Percentiles rank a stretch among this genome's conserved stretches.
Evolutionary conservation across 148 eudicot species (phyloP).

Genomic region (Agrostemma githago): DNA sequence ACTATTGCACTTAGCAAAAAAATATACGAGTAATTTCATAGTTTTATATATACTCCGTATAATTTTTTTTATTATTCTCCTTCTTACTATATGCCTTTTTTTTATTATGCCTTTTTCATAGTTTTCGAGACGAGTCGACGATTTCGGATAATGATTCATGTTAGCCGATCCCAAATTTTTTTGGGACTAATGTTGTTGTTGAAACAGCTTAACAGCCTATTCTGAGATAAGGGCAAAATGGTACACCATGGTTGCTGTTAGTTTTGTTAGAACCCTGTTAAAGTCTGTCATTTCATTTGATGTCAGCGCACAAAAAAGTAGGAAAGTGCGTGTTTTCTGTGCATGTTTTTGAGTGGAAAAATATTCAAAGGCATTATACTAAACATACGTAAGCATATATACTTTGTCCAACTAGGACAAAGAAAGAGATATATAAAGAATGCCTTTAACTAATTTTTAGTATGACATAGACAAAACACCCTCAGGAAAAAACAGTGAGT

Average conservation of each 20-base stretch:
- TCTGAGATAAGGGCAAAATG: neutral
- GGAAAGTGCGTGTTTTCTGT: slow-evolving; percentile 34
- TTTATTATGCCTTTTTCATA: too few species aligned
- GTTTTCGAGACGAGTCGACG: too few species aligned
- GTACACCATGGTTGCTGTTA: slow-evolving; percentile 12
- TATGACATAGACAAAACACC: slow-evolving; percentile 23
- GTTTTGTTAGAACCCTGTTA: slow-evolving; percentile 19
- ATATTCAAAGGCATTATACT: neutral
- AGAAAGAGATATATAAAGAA: neutral
- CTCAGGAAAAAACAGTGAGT: slow-evolving; percentile 8
- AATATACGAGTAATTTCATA: too few species aligned
- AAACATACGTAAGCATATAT: slow-evolving; percentile 1
- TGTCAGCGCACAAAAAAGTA: slow-evolving; percentile 39
- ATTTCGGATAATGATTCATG: too few species aligned
- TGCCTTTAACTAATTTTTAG: slow-evolving; percentile 1
- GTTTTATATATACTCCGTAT: too few species aligned
- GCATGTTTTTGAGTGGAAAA: slow-evolving; percentile 21
- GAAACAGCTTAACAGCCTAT: neutral
- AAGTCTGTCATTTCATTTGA: slow-evolving; percentile 29
- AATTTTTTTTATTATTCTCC: too few species aligned
- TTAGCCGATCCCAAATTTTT: too few species aligned
- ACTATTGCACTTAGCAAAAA: too few species aligned
- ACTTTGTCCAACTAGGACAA: neutral
- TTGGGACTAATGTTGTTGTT: too few species aligned
- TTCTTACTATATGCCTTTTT: too few species aligned